Base-by-base conservation (phyloP, 2,329 filamentous ascomycete species). In the Graphilbum fragrans region DNA sequence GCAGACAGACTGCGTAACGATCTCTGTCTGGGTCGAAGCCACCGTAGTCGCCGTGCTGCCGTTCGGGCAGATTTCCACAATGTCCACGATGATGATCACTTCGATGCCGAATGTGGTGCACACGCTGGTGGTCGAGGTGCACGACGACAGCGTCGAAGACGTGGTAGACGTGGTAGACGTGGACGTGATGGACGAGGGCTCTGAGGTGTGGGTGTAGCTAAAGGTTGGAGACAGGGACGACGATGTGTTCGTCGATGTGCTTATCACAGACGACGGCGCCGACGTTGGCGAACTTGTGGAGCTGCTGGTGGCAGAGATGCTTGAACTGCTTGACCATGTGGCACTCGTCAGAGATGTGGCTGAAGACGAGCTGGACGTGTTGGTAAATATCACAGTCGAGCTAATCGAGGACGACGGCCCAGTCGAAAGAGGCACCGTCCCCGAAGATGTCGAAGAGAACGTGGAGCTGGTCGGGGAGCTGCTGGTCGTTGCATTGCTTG, bases 31-130 rank as follows among this genome's bases (percentile, higher is more conserved):
- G 34, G n/a, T 41, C 5, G 45, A 43, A 16, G 31, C 14, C 3
- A 31, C 31, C 7, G 16, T 25, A 1, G 32, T 38, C 14, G 29
- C 40, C 34, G 39, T 29, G 12, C 32, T 35, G 4, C 41, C 41
- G 34, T 38, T 19, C 5, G 36, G 43, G 20, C 43, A 45, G 14
- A 47, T 27, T 8, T 43, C 41, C 6, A 47, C 31, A n/a, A 47
- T 22, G 18, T 47, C 43, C 6, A 43, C 37, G 25, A 47, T 32
- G 22, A 44, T 19, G n/a, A 45, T 31, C 11, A 45, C 35, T n/a
- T 47, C 43, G 27, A 47, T 33, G 35, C 4, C 17, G 35, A 23
- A 11, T 16, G 10, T 23, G 35, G 21, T 37, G 35, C 21, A 22
- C 21, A 17, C 11, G 21, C 21, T 25, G 11, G 9, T 37, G 21